Evolutionary conservation across 495 filamentous ascomycete genomes (phyloP).

Genomic region (Beverwykella pulmonaria): DNA sequence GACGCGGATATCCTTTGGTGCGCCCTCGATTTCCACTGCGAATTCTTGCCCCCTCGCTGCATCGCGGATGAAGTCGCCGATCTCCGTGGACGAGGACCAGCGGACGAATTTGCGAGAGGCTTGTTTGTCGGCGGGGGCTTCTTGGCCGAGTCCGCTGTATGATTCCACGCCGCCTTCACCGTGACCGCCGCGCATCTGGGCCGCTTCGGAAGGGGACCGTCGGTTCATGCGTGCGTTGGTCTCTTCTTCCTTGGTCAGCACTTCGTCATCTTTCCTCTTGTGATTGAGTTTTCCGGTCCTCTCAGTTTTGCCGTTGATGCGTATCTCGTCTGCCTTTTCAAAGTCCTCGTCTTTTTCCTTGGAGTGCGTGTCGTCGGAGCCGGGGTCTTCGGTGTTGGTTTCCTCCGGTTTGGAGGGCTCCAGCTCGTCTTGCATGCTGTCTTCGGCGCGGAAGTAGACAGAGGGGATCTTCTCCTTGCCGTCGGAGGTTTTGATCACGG

Average conservation of each 20-base stretch:
- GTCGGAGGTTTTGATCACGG: constrained; percentile 61
- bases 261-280: not conserved
- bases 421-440: constrained; percentile 65
- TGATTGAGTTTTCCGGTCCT: constrained; percentile 51
- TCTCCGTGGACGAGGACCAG: constrained; percentile 88
- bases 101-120: constrained; percentile 66
- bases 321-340: constrained; percentile 49
- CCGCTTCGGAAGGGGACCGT: constrained; percentile 27
- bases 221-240: constrained; percentile 21
- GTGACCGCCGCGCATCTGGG: constrained; percentile 43
- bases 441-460: constrained; percentile 79
- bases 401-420: constrained; percentile 41
- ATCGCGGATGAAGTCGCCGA: constrained; percentile 94
- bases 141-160: constrained; percentile 63
- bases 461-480: constrained; percentile 63
- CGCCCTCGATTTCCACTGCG: constrained; percentile 77
- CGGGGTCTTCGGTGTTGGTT: constrained; percentile 41
- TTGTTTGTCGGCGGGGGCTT: constrained; percentile 47
- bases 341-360: constrained; percentile 45
- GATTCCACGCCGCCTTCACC: constrained; percentile 61
- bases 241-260: too few species aligned
- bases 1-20: constrained; percentile 68
- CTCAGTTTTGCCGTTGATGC: constrained; percentile 54
- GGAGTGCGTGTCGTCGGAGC: constrained; percentile 33
- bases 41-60: constrained; percentile 83